Conservation (phyloP, 2,329 filamentous ascomycete genomes). For the Akanthomyces lecanii region DNA sequence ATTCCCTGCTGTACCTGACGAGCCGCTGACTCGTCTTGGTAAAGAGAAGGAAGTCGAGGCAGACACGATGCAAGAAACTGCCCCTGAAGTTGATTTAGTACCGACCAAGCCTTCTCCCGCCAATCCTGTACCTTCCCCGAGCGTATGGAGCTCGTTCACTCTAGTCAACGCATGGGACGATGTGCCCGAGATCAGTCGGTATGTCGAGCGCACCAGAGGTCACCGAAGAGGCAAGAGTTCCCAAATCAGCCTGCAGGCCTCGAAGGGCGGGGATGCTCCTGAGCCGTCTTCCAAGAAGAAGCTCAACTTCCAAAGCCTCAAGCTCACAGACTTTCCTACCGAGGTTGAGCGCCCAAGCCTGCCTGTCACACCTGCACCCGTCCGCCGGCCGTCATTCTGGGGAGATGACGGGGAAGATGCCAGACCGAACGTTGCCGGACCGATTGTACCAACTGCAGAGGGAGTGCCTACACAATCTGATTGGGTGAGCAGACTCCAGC, state of each 20-base stretch:
- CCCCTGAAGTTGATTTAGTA: background rate
- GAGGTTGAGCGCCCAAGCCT: slow-evolving; percentile 79
- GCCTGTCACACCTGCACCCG: slow-evolving; percentile 83
- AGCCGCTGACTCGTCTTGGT: slow-evolving; percentile 23
- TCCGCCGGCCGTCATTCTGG: slow-evolving; percentile 66
- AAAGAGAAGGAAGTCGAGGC: background rate
- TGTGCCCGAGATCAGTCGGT: slow-evolving; percentile 79
- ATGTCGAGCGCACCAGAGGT: slow-evolving; percentile 73
- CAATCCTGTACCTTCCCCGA: slow-evolving; percentile 36
- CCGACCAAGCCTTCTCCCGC: slow-evolving; percentile 7
- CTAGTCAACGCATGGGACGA: slow-evolving; percentile 90
- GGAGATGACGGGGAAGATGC: slow-evolving; percentile 41
- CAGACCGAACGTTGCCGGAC: slow-evolving; percentile 48
- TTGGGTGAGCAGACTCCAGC: slow-evolving; percentile 69
- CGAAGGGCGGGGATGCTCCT: background rate
- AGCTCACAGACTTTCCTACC: slow-evolving; percentile 82
- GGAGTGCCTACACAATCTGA: slow-evolving; percentile 84
- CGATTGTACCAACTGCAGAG: slow-evolving; percentile 67
- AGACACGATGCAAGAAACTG: slow-evolving; percentile 22
- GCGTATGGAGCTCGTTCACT: slow-evolving; percentile 71
- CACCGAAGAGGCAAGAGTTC: slow-evolving; percentile 39
- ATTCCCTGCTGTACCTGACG: slow-evolving; percentile 40
- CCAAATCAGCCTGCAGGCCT: slow-evolving; percentile 26
- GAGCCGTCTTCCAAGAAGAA: slow-evolving; percentile 10
- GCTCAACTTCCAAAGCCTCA: slow-evolving; percentile 35